Conservation (phyloP, 1,284 basidiomycete genomes). For the Ceratobasidium sp. region DNA sequence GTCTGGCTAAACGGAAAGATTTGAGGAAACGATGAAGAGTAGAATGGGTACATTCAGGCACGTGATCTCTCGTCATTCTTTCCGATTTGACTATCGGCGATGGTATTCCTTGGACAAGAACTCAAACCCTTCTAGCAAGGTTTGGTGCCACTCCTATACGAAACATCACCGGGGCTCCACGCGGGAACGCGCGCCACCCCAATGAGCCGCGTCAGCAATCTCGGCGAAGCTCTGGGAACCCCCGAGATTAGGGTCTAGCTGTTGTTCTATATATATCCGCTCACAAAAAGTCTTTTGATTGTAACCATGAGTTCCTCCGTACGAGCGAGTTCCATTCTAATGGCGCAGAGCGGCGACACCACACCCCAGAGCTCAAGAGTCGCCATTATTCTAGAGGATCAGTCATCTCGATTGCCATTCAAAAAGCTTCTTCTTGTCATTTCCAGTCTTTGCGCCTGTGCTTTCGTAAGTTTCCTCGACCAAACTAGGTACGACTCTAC, state of each 20-base stretch:
- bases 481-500: constrained; percentile 34
- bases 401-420: constrained; percentile 13
- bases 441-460: constrained; percentile 25
- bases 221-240: background rate
- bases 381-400: background rate
- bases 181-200: too few relatives aligned
- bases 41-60: too few relatives aligned
- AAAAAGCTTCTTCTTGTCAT: constrained; percentile 28
- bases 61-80: too few relatives aligned
- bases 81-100: too few relatives aligned
- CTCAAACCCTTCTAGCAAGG: too few relatives aligned
- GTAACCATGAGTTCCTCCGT: too few relatives aligned
- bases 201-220: background rate
- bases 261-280: background rate
- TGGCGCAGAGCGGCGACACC: background rate
- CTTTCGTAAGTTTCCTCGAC: constrained; percentile 32
- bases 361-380: background rate
- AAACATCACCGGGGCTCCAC: too few relatives aligned
- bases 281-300: background rate
- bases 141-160: too few relatives aligned
- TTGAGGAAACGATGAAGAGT: too few relatives aligned
- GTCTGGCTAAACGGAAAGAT: too few relatives aligned
- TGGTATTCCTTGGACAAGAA: too few relatives aligned
- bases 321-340: background rate
- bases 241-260: background rate